Evolutionary conservation across 2,329 filamentous ascomycete genomes (phyloP).

Genomic region (Colletotrichum tofieldiae): DNA sequence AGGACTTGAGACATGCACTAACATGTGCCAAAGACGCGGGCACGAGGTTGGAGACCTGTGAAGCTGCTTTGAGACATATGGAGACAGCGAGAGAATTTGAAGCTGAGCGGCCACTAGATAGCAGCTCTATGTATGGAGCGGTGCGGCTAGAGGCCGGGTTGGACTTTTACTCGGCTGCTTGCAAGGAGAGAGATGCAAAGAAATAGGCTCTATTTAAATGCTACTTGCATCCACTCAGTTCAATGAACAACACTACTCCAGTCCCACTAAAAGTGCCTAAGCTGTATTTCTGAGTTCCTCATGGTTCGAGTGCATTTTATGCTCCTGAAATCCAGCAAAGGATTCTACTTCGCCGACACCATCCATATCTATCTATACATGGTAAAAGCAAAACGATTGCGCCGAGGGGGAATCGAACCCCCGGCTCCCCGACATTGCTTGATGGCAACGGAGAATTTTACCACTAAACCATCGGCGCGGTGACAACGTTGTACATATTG

Average conservation of each 20-base stretch:
- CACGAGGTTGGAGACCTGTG: constrained; percentile 18
- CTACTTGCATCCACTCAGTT: not conserved
- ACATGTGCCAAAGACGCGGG: constrained; percentile 20
- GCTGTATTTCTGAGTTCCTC: not conserved
- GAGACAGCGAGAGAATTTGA: constrained; percentile 14
- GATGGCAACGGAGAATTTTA: constrained; percentile 40
- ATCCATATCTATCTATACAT: not conserved
- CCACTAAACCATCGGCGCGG: constrained; percentile 37
- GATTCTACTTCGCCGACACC: not conserved
- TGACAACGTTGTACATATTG: not conserved
- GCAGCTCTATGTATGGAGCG: constrained; percentile 24
- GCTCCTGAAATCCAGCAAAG: not conserved
- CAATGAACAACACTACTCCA: too few species aligned
- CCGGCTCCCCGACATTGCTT: constrained; percentile 38
- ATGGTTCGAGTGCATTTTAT: not conserved
- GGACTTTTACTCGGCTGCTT: constrained; percentile 25
- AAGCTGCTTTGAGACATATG: constrained; percentile 24
- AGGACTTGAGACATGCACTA: constrained; percentile 28
- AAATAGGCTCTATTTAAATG: not conserved
- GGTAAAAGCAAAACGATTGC: not conserved
- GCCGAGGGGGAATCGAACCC: constrained; percentile 39
- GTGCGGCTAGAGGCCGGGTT: constrained; percentile 20
- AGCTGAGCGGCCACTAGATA: constrained; percentile 6
- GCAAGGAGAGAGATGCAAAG: constrained; percentile 25
- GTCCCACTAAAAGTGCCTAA: too few species aligned